These are phyloP conservation scores for Brassica nigra DNA, from an alignment of 345 rosid species.

Conservation along the genomic window DNA sequence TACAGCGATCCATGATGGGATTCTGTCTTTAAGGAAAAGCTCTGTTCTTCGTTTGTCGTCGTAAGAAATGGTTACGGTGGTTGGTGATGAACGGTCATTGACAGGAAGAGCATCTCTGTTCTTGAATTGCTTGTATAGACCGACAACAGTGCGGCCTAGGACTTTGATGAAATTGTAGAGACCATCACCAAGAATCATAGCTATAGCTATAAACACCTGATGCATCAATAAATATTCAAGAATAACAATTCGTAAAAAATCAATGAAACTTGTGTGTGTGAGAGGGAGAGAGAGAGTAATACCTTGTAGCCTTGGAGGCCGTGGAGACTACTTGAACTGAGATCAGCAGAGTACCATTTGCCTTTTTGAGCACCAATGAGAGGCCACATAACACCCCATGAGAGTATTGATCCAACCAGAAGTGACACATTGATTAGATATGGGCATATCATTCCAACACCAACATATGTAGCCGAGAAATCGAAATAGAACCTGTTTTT, in stretches of 20 bases:
- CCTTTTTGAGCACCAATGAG: slow-evolving; percentile 53
- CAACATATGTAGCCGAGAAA: slow-evolving; percentile 74
- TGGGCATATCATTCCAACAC: slow-evolving; percentile 82
- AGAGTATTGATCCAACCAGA: slow-evolving; percentile 60
- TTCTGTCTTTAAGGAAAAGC: slow-evolving; percentile 65
- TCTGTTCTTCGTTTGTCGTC: slow-evolving; percentile 64
- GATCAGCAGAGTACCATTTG: slow-evolving; percentile 54
- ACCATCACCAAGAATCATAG: slow-evolving; percentile 78
- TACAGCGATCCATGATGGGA: slow-evolving; percentile 60
- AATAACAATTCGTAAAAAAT: not conserved
- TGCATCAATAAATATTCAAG: not conserved
- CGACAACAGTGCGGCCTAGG: slow-evolving; percentile 46
- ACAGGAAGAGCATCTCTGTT: slow-evolving; percentile 49
- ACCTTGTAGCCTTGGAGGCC: slow-evolving; percentile 75
- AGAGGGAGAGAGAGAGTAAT: not conserved
- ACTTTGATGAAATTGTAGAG: slow-evolving; percentile 65
- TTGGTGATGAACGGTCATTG: slow-evolving; percentile 34
- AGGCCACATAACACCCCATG: slow-evolving; percentile 84
- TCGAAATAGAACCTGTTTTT: slow-evolving; percentile 62
- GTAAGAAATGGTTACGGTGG: slow-evolving; percentile 36
- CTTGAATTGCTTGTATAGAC: slow-evolving; percentile 45
- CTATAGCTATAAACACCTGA: slow-evolving; percentile 70
- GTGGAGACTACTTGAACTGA: slow-evolving; percentile 40
- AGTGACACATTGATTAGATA: slow-evolving; percentile 59
- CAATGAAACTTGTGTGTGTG: not conserved